phyloP scores from a whole-genome alignment of 2,329 filamentous ascomycete genomes.

The Zalaria sp. region DNA sequence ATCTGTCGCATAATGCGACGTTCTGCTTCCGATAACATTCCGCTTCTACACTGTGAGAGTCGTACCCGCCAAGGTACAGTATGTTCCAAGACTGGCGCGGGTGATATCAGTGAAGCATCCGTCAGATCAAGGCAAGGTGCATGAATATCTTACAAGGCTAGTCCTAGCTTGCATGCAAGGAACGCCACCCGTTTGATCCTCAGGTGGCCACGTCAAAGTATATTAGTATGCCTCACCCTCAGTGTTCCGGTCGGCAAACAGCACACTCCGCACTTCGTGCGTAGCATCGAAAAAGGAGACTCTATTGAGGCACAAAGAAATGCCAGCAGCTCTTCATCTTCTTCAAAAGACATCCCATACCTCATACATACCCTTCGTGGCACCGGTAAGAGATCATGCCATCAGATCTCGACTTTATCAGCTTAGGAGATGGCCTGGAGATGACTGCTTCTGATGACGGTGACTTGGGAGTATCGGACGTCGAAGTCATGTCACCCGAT shows the following conservation, averaged over 20 bases:
- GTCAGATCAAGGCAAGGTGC: neutral
- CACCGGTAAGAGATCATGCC: neutral
- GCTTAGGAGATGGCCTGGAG: neutral
- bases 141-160: neutral
- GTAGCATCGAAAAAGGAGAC: neutral
- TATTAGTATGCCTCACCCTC: neutral
- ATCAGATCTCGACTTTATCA: neutral
- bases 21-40: no score
- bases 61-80: neutral
- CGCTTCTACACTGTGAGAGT: neutral
- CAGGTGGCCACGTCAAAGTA: neutral
- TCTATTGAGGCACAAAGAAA: neutral
- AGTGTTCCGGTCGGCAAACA: neutral
- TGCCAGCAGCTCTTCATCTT: neutral
- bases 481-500: neutral
- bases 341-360: neutral
- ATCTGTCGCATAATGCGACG: neutral
- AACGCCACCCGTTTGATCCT: neutral
- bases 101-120: neutral
- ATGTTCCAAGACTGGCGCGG: neutral
- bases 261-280: neutral
- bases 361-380: neutral
- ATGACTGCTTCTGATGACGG: neutral
- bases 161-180: neutral
- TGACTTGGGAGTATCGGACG: neutral